Evolutionary conservation across 768 basidiomycete species (phyloP).

Genomic region (Hericium rajendrae): DNA sequence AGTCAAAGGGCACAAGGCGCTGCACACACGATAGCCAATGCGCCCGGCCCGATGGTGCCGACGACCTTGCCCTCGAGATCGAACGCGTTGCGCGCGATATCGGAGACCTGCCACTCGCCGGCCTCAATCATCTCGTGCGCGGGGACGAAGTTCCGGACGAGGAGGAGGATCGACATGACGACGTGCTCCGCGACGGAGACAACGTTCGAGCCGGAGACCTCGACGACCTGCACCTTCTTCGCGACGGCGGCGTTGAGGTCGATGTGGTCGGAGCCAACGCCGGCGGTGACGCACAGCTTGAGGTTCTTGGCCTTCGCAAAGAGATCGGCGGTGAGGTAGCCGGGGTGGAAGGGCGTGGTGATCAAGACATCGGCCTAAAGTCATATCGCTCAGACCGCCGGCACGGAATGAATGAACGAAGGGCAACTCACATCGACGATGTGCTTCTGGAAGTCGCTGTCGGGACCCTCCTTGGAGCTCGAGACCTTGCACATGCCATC

Average conservation of each 20-base stretch:
- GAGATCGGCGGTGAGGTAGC: slow-evolving; percentile 19
- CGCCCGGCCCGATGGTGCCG: slow-evolving; percentile 36
- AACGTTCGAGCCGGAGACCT: slow-evolving; percentile 41
- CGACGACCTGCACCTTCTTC: slow-evolving; percentile 64
- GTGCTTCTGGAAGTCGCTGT: slow-evolving; percentile 40
- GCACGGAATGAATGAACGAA: not conserved
- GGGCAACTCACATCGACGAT: slow-evolving; percentile 56
- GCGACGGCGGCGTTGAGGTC: slow-evolving; percentile 79
- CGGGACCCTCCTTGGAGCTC: slow-evolving; percentile 74
- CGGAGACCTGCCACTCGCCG: slow-evolving; percentile 33
- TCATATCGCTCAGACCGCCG: not conserved
- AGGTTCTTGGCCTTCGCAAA: slow-evolving; percentile 59
- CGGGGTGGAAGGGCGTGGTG: slow-evolving; percentile 23
- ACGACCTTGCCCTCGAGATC: slow-evolving; percentile 40
- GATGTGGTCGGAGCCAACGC: slow-evolving; percentile 79
- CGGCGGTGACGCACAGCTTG: slow-evolving; percentile 76
- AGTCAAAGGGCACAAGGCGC: slow-evolving; percentile 23
- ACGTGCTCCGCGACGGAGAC: slow-evolving; percentile 35
- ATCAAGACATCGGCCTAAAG: slow-evolving; percentile 13
- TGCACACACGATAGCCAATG: slow-evolving; percentile 31
- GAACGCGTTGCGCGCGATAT: slow-evolving; percentile 30
- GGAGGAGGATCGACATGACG: slow-evolving; percentile 32
- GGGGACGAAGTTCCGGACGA: slow-evolving; percentile 34
- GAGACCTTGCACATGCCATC: slow-evolving; percentile 40
- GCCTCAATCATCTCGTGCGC: slow-evolving; percentile 29